These are phyloP conservation scores for Populus alba DNA, from an alignment of 345 rosid genomes.

Conservation along the genomic window DNA sequence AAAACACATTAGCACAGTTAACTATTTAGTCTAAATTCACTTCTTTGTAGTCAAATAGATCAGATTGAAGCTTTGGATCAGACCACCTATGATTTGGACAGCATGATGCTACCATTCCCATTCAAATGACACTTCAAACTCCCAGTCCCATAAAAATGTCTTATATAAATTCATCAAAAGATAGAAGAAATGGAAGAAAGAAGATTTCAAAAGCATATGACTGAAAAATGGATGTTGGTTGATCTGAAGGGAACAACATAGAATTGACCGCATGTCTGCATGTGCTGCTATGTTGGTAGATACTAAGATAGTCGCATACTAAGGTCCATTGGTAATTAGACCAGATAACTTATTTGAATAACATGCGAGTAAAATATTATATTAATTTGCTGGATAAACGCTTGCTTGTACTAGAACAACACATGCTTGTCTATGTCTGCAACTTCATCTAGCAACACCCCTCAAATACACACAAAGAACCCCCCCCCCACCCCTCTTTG, in stretches of 20 bases:
- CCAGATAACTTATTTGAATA: neutral
- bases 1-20: too few relatives aligned
- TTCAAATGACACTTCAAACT: neutral
- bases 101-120: neutral
- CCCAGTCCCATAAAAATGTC: neutral
- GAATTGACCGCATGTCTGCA: neutral
- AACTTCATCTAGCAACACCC: conserved; percentile 9
- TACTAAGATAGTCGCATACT: neutral
- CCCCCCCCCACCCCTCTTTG: neutral
- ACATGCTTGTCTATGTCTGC: neutral
- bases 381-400: neutral
- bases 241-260: neutral
- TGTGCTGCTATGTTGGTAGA: neutral
- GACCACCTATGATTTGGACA: neutral
- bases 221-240: neutral
- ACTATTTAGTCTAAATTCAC: neutral
- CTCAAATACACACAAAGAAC: neutral
- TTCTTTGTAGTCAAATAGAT: neutral
- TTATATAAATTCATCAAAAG: neutral
- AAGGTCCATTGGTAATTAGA: neutral
- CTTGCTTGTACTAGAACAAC: neutral
- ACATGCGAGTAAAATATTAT: neutral
- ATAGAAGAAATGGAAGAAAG: neutral
- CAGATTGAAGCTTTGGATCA: neutral
- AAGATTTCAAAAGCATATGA: neutral